Conservation (phyloP, 106 monocot genomes). For the Dioscorea dumetorum region DNA sequence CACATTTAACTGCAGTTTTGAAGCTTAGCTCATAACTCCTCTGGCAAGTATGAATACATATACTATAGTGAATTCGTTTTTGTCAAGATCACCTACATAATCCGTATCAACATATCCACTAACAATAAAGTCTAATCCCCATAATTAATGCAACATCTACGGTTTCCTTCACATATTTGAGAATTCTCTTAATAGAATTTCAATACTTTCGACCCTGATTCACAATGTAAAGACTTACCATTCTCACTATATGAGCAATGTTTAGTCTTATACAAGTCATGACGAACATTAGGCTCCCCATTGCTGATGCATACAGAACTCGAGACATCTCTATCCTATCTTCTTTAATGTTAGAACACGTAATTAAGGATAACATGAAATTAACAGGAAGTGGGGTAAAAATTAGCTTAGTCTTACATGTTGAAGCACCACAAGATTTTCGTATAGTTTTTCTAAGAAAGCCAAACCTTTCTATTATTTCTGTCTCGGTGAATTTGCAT, state of each 20-base stretch:
- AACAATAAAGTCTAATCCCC: not conserved
- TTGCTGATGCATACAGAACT: not conserved
- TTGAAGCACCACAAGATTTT: no score
- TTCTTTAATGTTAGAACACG: not conserved
- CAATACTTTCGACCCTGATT: not conserved
- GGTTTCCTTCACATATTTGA: not conserved
- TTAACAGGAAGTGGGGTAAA: not conserved
- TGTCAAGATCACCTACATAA: not conserved
- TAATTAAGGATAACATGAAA: not conserved
- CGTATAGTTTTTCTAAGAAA: no score
- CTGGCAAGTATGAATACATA: not conserved
- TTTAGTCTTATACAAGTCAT: not conserved
- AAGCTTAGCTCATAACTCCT: not conserved
- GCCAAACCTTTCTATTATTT: no score
- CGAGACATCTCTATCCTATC: constrained; percentile 1
- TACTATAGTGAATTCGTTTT: not conserved
- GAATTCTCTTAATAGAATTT: not conserved
- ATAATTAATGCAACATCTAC: not conserved
- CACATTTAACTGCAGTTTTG: no score
- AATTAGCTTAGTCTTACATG: no score
- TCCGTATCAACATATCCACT: not conserved
- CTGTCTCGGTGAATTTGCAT: no score
- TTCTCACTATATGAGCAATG: not conserved
- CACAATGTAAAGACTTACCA: not conserved
- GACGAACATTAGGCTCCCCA: constrained; percentile 2